Evolutionary conservation across 192 early-diverging fungal genomes (phyloP), one percentile per base, ranked within the genome.

Genomic region (Podila minutissima): DNA sequence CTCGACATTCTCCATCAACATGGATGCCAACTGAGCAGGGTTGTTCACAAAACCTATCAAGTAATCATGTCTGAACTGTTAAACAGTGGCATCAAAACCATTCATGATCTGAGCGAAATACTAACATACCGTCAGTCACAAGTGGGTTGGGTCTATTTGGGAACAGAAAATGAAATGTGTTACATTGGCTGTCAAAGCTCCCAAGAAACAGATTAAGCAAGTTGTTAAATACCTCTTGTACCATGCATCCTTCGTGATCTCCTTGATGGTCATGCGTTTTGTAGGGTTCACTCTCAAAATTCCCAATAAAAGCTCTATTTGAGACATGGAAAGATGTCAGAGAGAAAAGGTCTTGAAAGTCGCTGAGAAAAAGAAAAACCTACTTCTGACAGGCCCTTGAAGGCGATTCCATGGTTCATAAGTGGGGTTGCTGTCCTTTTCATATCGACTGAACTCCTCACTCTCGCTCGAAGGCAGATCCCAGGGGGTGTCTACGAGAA

Each of bases 401-500:
- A 92, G 74, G 29, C 70, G 67, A 49, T 71, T 83, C 91, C 89
- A 89, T 24, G 92, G 89, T 17, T 74, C 75, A 66, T 90, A 84
- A 2, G 62, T 84, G 0, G 77, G 60, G 32, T 77, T 66, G 55
- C 83, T 83, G 22, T 72, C 59, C 17, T 76, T 50, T 20, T 82
- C 50, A 64, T 83, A 93, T 48, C 64, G 37, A n/a, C 82, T 66
- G 62, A 89, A 93, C 57, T 93, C 91, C 17, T 83, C 74, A 66
- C 90, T 91, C 37, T 86, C 77, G 26, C 63, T 62, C 4, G 91
- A 91, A 0, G 92, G 92, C 64, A 90, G 84, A 15, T 86, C 91
- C 92, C 92, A 93, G 1, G 91, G 87, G 2, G 92, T 92, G 61
- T 93, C 89, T 90, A 71, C 2, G 32, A 32, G 17, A 55, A 2